Percentiles rank a stretch among this genome's conserved stretches.
These are phyloP conservation scores for Scheffersomyces quercinus DNA, from an alignment of 1,139 yeast genomes.

Conservation along the genomic window DNA sequence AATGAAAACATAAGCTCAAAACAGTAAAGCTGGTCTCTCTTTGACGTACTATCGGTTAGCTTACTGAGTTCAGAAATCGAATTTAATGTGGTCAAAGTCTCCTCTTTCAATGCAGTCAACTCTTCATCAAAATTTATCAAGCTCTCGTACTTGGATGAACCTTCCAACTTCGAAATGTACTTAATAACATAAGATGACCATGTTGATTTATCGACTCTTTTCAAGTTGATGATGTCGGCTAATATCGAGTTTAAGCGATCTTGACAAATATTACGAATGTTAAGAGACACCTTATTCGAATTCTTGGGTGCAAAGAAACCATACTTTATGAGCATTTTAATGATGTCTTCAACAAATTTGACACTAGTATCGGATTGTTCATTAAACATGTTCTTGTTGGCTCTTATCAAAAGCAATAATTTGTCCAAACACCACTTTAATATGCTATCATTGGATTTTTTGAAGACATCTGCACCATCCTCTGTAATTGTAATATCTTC, in stretches of 20 bases:
- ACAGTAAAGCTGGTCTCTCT: constrained; percentile 30
- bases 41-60: constrained; percentile 9
- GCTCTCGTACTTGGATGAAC: constrained; percentile 24
- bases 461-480: constrained; percentile 15
- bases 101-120: constrained; percentile 46
- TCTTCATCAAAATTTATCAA: constrained; percentile 57
- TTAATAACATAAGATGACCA: constrained; percentile 58
- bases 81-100: constrained; percentile 52
- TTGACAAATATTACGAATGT: constrained; percentile 43
- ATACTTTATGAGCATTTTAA: constrained; percentile 52
- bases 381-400: constrained; percentile 35
- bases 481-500: constrained; percentile 8
- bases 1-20: constrained; percentile 78
- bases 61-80: constrained; percentile 37
- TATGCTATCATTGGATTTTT: constrained; percentile 42
- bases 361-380: constrained; percentile 14
- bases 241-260: constrained; percentile 68
- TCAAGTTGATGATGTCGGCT: constrained; percentile 53
- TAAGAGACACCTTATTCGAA: constrained; percentile 23
- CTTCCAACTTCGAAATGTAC: constrained; percentile 27
- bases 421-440: constrained; percentile 72
- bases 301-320: constrained; percentile 51
- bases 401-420: constrained; percentile 56
- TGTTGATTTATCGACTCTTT: constrained; percentile 46
- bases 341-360: constrained; percentile 47